Evolutionary conservation across 225 moss, liverwort and hornwort genomes (phyloP), one percentile per base, ranked within the genome.

Genomic region (Polytrichum formosum): DNA sequence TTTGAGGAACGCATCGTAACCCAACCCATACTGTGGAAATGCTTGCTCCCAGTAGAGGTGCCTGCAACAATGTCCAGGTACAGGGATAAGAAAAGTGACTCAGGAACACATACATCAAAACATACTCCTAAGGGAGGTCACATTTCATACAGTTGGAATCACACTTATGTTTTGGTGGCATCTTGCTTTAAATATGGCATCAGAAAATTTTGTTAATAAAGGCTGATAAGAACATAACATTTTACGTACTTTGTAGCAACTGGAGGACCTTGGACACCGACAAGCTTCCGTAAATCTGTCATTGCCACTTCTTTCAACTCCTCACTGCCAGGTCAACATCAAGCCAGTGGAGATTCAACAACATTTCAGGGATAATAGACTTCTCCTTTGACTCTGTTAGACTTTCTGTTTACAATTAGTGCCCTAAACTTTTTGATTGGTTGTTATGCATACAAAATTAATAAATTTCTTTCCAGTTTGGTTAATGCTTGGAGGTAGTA

Each of bases 11-110:
- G 77, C 63, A 29, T 67, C 55, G 13, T 91, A 64, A 1, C 85
- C 86, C 77, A 92, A 56, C 35, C 92, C 85, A 70, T 91, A 95
- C 75, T 95, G 84, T 56, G 95, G 95, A 73, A 95, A 95, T 55
- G 92, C 95, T 75, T 72, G 86, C 74, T 92, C 86, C 95, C 95
- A 95, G 72, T 75, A 90, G 69, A 90, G 70, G 70, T 92, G 92
- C 69, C 94, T 94, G 73, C 29, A 13, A 72, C 58, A 67, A 28
- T 46, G 46, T 10, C 37, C 37, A 37, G 9, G 37, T 46, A 46
- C 26, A 2, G 22, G 55, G 10, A 54, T 25, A 9, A n/a, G 6
- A 54, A 37, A 23, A 54, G 23, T 54, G 4, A 0, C 5, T 26
- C 13, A 46, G 46, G 16, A 46, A 6, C 61, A 61, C 61, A 61